phyloP scores from a whole-genome alignment of 306 rosid species.

The Sesbania bispinosa region DNA sequence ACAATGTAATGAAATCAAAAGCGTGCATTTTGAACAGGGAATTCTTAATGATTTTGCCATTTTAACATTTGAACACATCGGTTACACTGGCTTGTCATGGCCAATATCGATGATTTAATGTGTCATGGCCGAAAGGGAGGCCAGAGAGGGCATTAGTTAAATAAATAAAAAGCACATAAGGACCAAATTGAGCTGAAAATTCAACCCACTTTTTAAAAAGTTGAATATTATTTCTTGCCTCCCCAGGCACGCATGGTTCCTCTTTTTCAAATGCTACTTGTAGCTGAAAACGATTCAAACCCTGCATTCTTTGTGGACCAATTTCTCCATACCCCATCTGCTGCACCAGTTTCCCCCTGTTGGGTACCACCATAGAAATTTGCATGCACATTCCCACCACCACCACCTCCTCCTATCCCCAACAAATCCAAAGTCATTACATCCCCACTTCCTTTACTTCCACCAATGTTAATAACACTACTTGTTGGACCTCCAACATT shows the following conservation, averaged over 20 bases:
- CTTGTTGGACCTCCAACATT: slow-evolving; percentile 20
- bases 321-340: slow-evolving; percentile 51
- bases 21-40: not conserved
- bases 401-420: slow-evolving; percentile 52
- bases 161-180: slow-evolving; percentile 2
- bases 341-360: slow-evolving; percentile 26
- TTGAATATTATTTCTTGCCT: not conserved
- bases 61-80: slow-evolving; percentile 2
- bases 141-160: too few species aligned
- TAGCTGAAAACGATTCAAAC: slow-evolving; percentile 53
- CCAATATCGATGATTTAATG: too few species aligned
- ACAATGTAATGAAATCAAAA: too few species aligned
- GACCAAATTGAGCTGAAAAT: not conserved
- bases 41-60: not conserved
- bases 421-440: slow-evolving; percentile 71
- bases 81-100: too few species aligned
- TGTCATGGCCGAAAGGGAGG: too few species aligned
- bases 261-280: slow-evolving; percentile 44
- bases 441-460: slow-evolving; percentile 37
- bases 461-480: slow-evolving; percentile 25
- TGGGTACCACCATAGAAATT: slow-evolving; percentile 38
- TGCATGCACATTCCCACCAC: slow-evolving; percentile 38
- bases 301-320: slow-evolving; percentile 48
- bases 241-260: too few species aligned
- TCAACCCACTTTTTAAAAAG: not conserved